Evolutionary conservation across 2,329 filamentous ascomycete species (phyloP), one percentile per base, ranked within the genome.

Genomic region (Rutstroemia sp.): DNA sequence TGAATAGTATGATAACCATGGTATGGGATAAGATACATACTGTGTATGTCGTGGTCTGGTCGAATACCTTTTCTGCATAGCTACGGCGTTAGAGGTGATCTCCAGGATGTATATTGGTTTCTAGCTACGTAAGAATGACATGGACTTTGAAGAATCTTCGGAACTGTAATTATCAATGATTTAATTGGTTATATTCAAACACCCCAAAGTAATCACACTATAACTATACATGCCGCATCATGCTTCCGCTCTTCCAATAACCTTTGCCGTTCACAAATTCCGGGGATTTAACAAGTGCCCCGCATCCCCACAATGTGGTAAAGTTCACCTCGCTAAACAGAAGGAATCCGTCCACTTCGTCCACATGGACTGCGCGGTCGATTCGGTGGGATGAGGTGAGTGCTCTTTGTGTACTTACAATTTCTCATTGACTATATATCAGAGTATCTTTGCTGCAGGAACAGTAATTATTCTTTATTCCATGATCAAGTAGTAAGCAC

Each of bases 31-130:
- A 48, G 21, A 23, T 23, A 5, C 23, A 19, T 18, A 37, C 18
- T 4, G 9, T n/a, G 34, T 2, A 41, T 55, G 9, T 41, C 5
- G 39, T 19, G 30, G 18, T 23, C 16, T 14, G 45, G 27, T 16
- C 10, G 49, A 23, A 46, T 12, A 37, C 27, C 27, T 56, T 46
- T 49, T 23, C 19, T 58, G 53, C 53, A 55, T 55, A 55, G 53
- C 53, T 39, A 9, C 19, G 53, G 53, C 53, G 53, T 51, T 55
- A 21, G 53, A 47, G 16, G 4, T 25, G 23, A 18, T 3, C 16
- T 18, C n/a, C 23, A 53, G 18, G 51, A 44, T 53, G 42, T 38
- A 48, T 14, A 48, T 47, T 41, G 51, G n/a, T 30, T 30, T 7
- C 8, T 30, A 30, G 10, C 27, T 7, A 10, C 27, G 8, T 30